Percentiles rank a stretch among this genome's conserved stretches.
phyloP scores from a whole-genome alignment of 2,329 filamentous ascomycete species.

The Fusarium sublunatum region DNA sequence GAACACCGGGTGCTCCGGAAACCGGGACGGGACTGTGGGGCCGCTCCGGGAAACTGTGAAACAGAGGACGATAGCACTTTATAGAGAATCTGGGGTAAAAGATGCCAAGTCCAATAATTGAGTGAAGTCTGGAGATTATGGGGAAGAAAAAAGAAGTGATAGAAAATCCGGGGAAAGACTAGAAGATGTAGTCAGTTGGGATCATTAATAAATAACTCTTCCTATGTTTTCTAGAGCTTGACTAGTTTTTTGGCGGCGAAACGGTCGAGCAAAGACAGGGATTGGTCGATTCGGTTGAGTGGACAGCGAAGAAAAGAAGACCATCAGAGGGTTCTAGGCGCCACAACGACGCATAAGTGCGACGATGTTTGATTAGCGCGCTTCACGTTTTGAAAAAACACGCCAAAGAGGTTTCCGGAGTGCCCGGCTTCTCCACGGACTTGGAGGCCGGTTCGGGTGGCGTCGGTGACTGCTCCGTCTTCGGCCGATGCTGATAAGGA shows the following conservation, averaged over 20 bases:
- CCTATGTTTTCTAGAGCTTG: constrained; percentile 32
- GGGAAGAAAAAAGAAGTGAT: constrained; percentile 3
- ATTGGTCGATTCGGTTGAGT: constrained; percentile 46
- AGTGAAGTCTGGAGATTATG: constrained; percentile 16
- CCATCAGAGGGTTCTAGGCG: constrained; percentile 19
- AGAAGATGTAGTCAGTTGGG: constrained; percentile 5
- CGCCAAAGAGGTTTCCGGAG: constrained; percentile 25
- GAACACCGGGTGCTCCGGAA: constrained; percentile 29
- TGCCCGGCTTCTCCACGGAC: constrained; percentile 18
- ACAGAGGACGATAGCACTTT: constrained; percentile 3
- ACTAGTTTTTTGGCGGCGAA: constrained; percentile 33
- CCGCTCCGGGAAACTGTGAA: constrained; percentile 29
- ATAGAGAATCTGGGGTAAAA: constrained; percentile 12
- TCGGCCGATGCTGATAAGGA: constrained; percentile 25
- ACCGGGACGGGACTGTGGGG: constrained; percentile 40
- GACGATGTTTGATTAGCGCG: constrained; percentile 26
- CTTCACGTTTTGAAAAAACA: constrained; percentile 9
- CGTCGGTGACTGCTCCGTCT: constrained; percentile 34
- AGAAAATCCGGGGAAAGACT: constrained; percentile 15
- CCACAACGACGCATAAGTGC: constrained; percentile 5
- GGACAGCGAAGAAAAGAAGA: constrained; percentile 22
- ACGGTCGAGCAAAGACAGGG: constrained; percentile 36
- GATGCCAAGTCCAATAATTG: constrained; percentile 19
- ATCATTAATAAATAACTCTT: constrained; percentile 38
- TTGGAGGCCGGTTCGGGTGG: constrained; percentile 11